Conservation (phyloP, 1,139 yeast genomes). For the Pichia sp. region DNA sequence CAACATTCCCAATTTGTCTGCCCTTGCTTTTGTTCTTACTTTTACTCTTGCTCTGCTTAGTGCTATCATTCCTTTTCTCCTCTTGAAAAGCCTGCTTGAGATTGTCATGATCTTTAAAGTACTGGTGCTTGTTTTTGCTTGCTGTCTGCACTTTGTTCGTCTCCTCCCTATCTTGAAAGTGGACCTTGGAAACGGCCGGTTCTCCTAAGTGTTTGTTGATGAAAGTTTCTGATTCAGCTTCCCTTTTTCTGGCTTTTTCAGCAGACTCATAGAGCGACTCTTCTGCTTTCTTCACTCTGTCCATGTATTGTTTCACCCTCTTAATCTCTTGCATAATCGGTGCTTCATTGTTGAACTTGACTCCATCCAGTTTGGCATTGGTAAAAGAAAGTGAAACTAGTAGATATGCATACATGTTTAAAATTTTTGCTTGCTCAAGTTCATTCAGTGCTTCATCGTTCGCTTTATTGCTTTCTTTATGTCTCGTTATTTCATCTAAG, state of each 20-base stretch:
- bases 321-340: conserved; percentile 67
- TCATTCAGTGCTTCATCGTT: conserved; percentile 4
- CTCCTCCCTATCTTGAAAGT: conserved; percentile 44
- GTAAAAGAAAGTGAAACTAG: conserved; percentile 48
- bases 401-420: conserved; percentile 39
- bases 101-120: neutral
- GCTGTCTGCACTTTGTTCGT: conserved; percentile 6
- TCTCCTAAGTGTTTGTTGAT: conserved; percentile 43
- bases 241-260: conserved; percentile 17
- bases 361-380: conserved; percentile 58
- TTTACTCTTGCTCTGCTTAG: neutral
- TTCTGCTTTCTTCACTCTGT: conserved; percentile 48
- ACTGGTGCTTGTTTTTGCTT: neutral
- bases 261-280: conserved; percentile 25
- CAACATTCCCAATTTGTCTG: neutral
- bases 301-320: conserved; percentile 68
- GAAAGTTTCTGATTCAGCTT: conserved; percentile 36
- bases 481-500: conserved; percentile 13
- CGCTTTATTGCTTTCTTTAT: conserved; percentile 5
- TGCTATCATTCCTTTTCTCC: neutral
- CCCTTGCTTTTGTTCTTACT: neutral
- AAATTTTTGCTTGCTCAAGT: conserved; percentile 24
- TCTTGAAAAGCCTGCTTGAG: neutral
- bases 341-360: conserved; percentile 48
- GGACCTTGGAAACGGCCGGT: conserved; percentile 58